Percentiles rank a stretch among this genome's conserved stretches.
These are phyloP conservation scores for Aspergillus tanneri DNA, from an alignment of 2,329 filamentous ascomycete genomes.

Conservation along the genomic window DNA sequence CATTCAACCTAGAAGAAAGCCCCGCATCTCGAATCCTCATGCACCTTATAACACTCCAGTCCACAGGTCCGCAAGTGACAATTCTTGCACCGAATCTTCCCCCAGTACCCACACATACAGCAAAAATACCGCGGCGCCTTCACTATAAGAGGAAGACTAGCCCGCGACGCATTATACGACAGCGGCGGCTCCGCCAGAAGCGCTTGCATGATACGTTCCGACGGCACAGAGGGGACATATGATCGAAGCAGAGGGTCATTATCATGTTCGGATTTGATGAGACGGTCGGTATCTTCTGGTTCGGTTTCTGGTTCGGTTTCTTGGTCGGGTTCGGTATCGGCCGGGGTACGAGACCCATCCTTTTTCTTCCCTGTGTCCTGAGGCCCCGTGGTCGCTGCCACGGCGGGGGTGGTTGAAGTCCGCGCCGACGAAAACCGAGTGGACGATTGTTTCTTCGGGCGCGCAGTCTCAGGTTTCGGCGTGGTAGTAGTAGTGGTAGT, in stretches of 20 bases:
- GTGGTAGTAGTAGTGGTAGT: slow-evolving; percentile 18
- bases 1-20: slow-evolving; percentile 35
- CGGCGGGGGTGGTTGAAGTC: slow-evolving; percentile 11
- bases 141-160: slow-evolving; percentile 32
- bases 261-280: slow-evolving; percentile 40
- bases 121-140: slow-evolving; percentile 46
- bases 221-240: slow-evolving; percentile 44
- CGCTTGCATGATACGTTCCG: slow-evolving; percentile 46
- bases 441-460: slow-evolving; percentile 19
- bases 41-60: slow-evolving; percentile 48
- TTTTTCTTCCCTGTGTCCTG: slow-evolving; percentile 12
- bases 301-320: slow-evolving; percentile 17
- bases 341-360: slow-evolving; percentile 8
- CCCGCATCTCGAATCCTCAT: slow-evolving; percentile 50
- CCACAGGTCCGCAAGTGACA: slow-evolving; percentile 50
- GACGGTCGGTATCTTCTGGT: slow-evolving; percentile 16
- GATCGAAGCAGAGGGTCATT: slow-evolving; percentile 45
- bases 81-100: slow-evolving; percentile 48
- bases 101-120: slow-evolving; percentile 53
- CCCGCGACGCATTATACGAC: slow-evolving; percentile 48
- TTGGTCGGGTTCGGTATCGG: slow-evolving; percentile 1
- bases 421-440: slow-evolving; percentile 7
- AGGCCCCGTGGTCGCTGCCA: too few relatives aligned
- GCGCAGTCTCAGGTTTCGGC: slow-evolving; percentile 9
- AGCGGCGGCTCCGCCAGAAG: slow-evolving; percentile 49